Base-by-base conservation (phyloP, 1,284 basidiomycete species). In the Moesziomyces parantarcticus region DNA sequence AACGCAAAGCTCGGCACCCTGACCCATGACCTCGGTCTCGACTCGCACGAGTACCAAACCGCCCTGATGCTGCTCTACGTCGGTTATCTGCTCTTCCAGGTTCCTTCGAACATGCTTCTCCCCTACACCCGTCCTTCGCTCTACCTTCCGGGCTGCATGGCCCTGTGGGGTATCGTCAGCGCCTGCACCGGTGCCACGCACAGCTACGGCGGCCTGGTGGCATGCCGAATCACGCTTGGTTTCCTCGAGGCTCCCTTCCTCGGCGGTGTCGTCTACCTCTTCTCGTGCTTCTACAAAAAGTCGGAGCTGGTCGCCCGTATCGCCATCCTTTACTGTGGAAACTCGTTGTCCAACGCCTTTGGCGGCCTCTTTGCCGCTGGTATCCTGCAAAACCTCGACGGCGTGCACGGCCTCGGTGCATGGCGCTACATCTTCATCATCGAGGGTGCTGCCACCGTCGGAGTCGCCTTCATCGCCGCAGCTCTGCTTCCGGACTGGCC, bases 301-400 rank as follows among this genome's bases (percentile, higher is more conserved):
- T 42, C 50, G 0, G 86, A 87, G 57, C 70, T 86, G 18, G 84
- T 85, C 25, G 84, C 85, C 55, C 83, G 86, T 3, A 77, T 86
- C 53, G 84, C 84, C 34, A 56, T 86, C 3, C 86, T 86, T 83
- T 86, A 87, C 65, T 81, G 80, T 0, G 86, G 85, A 9, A 85
- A 43, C 21, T 21, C 59, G 20, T 8, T 70, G 29, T 80, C 56
- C 29, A 74, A 39, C 50, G 46, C 16, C 18, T 66, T 59, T 52
- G 61, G 70, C 22, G 66, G 58, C 41, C 46, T 65, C 4, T 49
- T 72, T 7, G 42, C 57, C 16, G 52, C 20, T 26, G 54, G 29
- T 21, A 34, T 62, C 23, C 43, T 58, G 21, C 10, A 51, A 9
- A 50, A 34, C 3, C 43, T 63, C 13, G 48, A 67, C 20, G 58